Base-by-base conservation (phyloP, 257 asterid species). In the Misopates orontium region DNA sequence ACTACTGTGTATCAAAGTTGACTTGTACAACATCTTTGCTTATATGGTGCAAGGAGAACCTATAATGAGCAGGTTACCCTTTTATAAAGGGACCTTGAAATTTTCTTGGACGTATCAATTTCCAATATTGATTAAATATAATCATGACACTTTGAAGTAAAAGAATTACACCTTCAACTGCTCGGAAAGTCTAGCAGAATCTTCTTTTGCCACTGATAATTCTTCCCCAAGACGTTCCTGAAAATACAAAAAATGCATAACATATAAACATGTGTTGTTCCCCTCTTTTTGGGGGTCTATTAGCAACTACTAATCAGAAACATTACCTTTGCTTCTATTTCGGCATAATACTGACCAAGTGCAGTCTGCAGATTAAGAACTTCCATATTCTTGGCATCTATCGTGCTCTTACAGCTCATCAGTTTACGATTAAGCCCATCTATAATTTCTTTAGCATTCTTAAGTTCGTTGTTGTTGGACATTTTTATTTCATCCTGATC, bases 281-380 rank as follows among this genome's bases (percentile, higher is more conserved):
- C 42, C 60, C 47, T 54, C 71, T 61, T 58, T 53, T n/a, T n/a
- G n/a, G n/a, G n/a, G n/a, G 54, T 74, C 71, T 63, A 73, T 44
- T 47, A 17, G 67, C 41, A 70, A 59, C 55, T 40, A 59, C 13
- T 40, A 41, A 58, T 72, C 20, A 20, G 52, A 68, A 21, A 64
- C 39, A 31, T 45, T 73, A 90, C 98, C 99, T 88, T 94, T 52
- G 96, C 96, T 75, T 94, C 99, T 54, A 94, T 90, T 85, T 94
- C 99, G 28, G 99, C 99, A 72, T 94, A 88, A 78, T 90, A 88
- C 80, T 94, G 99, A 63, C 99, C 98, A 58, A 94, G 96, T 11
- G 99, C 99, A 76, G 98, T 88, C 80, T 90, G 99, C 69, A 94
- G 89, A 80, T 94, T 94, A 67, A 85, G 95, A 78, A 88, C 80